phyloP scores from a whole-genome alignment of 108 stramenopile species.

The Nitzschia putrida region DNA sequence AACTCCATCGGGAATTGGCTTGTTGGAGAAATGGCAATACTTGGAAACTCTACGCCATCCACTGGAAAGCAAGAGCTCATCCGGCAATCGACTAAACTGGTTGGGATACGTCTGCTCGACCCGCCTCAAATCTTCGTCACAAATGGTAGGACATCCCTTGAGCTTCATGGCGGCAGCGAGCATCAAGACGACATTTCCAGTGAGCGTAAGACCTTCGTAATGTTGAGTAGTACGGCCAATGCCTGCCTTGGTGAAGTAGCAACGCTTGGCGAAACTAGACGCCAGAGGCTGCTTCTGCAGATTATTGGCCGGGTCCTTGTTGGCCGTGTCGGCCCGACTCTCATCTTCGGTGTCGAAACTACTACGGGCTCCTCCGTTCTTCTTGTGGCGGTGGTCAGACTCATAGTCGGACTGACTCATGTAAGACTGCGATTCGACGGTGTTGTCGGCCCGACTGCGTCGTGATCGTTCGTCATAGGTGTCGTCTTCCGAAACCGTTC shows the following conservation, averaged over 20 bases:
- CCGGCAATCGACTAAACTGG: conserved; percentile 81
- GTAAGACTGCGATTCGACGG: conserved; percentile 30
- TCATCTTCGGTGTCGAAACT: conserved; percentile 39
- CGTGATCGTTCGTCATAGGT: conserved; percentile 32
- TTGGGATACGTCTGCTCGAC: conserved; percentile 88
- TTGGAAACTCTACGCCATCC: conserved; percentile 86
- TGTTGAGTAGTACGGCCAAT: conserved; percentile 82
- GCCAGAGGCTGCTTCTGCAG: conserved; percentile 69
- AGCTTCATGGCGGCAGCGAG: conserved; percentile 86
- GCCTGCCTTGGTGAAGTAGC: conserved; percentile 87
- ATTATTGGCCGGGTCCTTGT: background rate
- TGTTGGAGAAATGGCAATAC: conserved; percentile 85
- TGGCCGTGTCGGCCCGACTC: conserved; percentile 14
- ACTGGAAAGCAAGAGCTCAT: conserved; percentile 75
- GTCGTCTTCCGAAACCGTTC: conserved; percentile 42
- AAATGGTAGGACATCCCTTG: conserved; percentile 90
- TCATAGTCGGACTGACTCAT: conserved; percentile 42
- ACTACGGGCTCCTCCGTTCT: background rate
- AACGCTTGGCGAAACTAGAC: conserved; percentile 79
- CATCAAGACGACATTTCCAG: conserved; percentile 86
- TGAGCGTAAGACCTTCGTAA: conserved; percentile 84
- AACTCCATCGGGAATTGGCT: conserved; percentile 71
- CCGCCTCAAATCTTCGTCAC: conserved; percentile 86
- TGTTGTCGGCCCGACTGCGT: conserved; percentile 22
- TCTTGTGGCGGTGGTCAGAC: conserved; percentile 24